Evolutionary conservation across 2,329 filamentous ascomycete genomes (phyloP).

Genomic region (Phaeosphaeriaceae sp.): DNA sequence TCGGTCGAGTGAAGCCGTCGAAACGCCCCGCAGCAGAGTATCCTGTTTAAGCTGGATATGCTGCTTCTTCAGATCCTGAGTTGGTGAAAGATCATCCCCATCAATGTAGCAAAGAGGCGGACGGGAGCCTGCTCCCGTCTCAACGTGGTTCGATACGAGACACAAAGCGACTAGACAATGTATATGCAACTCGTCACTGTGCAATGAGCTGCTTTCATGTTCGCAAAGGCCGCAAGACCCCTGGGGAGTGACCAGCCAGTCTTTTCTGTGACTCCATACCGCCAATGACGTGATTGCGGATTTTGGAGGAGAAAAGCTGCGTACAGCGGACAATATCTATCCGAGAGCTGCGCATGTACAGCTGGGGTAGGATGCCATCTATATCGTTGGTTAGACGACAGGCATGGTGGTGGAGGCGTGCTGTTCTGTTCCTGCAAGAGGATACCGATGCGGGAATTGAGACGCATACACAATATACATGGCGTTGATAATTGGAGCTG

Average conservation of each 20-base stretch:
- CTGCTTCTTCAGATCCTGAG: not conserved
- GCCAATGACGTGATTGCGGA: not conserved
- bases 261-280: not conserved
- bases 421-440: slow-evolving; percentile 9
- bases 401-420: not conserved
- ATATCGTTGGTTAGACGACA: not conserved
- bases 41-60: not conserved
- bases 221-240: not conserved
- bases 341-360: not conserved
- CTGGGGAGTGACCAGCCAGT: not conserved
- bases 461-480: slow-evolving; percentile 5
- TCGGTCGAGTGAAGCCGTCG: not conserved
- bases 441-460: slow-evolving; percentile 22
- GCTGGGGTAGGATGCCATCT: not conserved
- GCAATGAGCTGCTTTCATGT: not conserved
- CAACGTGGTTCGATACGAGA: not conserved
- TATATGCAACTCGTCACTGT: not conserved
- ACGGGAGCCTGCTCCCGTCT: not conserved
- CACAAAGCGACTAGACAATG: not conserved
- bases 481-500: slow-evolving; percentile 12
- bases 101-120: not conserved
- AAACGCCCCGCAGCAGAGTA: not conserved
- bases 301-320: not conserved
- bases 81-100: not conserved
- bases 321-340: not conserved